phyloP scores from a whole-genome alignment of 768 basidiomycete genomes.

The Mycena latifolia region DNA sequence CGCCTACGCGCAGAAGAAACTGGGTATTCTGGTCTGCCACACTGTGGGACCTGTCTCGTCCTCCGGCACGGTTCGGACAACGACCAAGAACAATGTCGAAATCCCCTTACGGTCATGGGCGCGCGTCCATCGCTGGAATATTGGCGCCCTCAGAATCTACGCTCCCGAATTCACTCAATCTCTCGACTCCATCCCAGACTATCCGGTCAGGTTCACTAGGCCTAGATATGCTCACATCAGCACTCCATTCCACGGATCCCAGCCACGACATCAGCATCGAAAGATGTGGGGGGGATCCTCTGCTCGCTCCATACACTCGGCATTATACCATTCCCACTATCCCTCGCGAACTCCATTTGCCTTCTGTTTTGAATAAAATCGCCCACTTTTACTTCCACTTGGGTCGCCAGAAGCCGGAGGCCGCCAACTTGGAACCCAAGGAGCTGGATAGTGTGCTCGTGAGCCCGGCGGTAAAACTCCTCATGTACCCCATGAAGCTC shows the following conservation, averaged over 20 bases:
- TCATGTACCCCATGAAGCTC: no score
- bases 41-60: not conserved
- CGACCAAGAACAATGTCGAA: not conserved
- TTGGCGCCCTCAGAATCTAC: slow-evolving; percentile 1
- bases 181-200: not conserved
- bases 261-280: not conserved
- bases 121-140: slow-evolving; percentile 5
- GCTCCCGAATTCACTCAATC: not conserved
- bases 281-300: not conserved
- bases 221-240: no score
- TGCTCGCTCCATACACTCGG: not conserved
- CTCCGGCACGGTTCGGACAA: not conserved
- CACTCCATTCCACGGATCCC: not conserved
- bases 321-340: no score
- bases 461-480: no score
- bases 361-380: slow-evolving; percentile 4
- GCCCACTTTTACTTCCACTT: slow-evolving; percentile 17
- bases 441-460: no score
- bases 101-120: slow-evolving; percentile 3
- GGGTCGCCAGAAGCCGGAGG: not conserved
- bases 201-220: not conserved
- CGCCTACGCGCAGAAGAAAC: not conserved
- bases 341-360: not conserved
- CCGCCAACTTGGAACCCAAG: no score
- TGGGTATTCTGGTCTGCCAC: slow-evolving; percentile 1